These are phyloP conservation scores for Podila clonocystis DNA, from an alignment of 192 early-diverging fungal species.

Conservation along the genomic window DNA sequence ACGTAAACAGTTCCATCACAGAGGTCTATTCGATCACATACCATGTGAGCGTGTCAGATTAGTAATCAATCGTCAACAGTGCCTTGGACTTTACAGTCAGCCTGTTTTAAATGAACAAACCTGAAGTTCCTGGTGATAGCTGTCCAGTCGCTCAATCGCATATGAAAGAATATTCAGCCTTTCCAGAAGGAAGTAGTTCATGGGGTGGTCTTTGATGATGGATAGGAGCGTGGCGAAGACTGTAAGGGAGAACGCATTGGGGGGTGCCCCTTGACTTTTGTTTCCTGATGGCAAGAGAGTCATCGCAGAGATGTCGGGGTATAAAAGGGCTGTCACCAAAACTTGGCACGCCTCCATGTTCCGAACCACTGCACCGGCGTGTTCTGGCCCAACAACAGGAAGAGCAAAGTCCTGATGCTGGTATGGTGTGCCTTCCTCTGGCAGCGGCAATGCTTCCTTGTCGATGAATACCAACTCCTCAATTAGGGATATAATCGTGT, in stretches of 20 bases:
- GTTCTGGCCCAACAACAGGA: slow-evolving; percentile 50
- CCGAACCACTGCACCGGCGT: slow-evolving; percentile 58
- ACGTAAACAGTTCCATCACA: slow-evolving; percentile 62
- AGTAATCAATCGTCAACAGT: neutral
- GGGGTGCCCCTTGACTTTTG: slow-evolving; percentile 22
- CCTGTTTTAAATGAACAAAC: slow-evolving; percentile 15
- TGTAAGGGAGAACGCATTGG: slow-evolving; percentile 37
- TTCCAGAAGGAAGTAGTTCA: slow-evolving; percentile 69
- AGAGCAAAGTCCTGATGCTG: slow-evolving; percentile 65
- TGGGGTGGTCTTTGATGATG: slow-evolving; percentile 59
- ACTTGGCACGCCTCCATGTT: slow-evolving; percentile 62
- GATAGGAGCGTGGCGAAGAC: slow-evolving; percentile 44
- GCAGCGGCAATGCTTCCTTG: slow-evolving; percentile 49
- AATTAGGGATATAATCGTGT: slow-evolving; percentile 53
- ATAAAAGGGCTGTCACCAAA: slow-evolving; percentile 53
- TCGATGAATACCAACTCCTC: slow-evolving; percentile 62
- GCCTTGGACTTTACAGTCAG: neutral
- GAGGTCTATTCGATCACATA: slow-evolving; percentile 32
- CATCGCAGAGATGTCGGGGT: slow-evolving; percentile 44
- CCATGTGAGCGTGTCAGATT: neutral
- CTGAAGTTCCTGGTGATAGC: slow-evolving; percentile 53
- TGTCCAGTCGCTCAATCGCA: slow-evolving; percentile 64
- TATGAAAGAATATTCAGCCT: slow-evolving; percentile 58
- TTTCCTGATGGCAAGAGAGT: slow-evolving; percentile 33
- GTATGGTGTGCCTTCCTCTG: slow-evolving; percentile 59